A percentile compares a stretch with the other conserved stretches of the same genome.
These are phyloP conservation scores for Stephania japonica DNA, from an alignment of 164 flowering plant genomes.

Conservation along the genomic window DNA sequence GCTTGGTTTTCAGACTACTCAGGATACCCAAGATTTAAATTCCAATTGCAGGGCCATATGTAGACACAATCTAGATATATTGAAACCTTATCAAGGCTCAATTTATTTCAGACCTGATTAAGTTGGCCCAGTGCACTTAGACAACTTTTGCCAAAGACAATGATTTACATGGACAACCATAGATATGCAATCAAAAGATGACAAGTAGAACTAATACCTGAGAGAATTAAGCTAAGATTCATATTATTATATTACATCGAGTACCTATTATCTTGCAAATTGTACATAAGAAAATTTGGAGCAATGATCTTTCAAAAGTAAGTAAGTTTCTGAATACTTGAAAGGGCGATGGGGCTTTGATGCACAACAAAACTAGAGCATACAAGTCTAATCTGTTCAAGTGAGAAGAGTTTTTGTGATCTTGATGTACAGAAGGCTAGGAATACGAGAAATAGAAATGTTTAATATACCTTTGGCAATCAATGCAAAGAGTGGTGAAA, in stretches of 20 bases:
- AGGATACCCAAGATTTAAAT: too few species aligned
- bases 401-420: neutral
- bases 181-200: neutral
- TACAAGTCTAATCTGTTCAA: neutral
- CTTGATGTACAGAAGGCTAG: neutral
- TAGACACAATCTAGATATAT: too few species aligned
- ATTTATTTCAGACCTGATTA: too few species aligned
- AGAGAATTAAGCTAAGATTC: neutral
- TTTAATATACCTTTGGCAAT: conserved; percentile 62
- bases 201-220: neutral
- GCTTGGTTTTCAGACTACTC: too few species aligned
- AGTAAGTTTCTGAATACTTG: neutral
- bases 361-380: neutral
- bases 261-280: too few species aligned
- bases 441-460: neutral
- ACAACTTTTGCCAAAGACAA: neutral
- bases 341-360: neutral
- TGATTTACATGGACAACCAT: neutral
- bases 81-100: too few species aligned
- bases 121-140: too few species aligned
- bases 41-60: too few species aligned
- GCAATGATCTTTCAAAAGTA: neutral
- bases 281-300: neutral
- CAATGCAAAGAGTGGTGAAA: conserved; percentile 78
- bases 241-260: neutral